Base-by-base conservation (phyloP, 1,284 basidiomycete species). In the Moesziomyces globuligerus region DNA sequence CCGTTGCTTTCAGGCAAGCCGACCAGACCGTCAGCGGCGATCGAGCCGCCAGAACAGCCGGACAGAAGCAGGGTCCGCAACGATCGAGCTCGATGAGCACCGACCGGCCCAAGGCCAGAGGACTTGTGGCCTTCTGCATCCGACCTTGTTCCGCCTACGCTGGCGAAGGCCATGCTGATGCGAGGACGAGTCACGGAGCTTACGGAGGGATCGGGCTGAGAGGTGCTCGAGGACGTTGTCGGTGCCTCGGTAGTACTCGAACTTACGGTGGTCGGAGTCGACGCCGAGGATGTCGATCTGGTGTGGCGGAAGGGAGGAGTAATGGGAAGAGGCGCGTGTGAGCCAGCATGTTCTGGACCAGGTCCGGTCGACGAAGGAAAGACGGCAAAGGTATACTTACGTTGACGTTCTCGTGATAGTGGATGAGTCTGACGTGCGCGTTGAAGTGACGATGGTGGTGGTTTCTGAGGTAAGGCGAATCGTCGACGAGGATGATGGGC, bases 261-360 rank as follows among this genome's bases (percentile, higher is more conserved):
- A 66, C 61, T 71, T 71, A 66, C 61, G 32, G 46, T 71, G 25
- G 48, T 60, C 61, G 65, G 56, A 8, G 59, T 51, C 24, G 47
- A 42, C 32, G 56, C 48, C 29, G 60, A 49, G 4, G 48, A 26
- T 17, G 41, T 25, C 39, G 53, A 42, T 21, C 53, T 55, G 29
- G 42, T 20, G 17, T 15, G 11, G 15, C 23, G n/a, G 20, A 13
- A 6, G 38, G 24, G 2, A 34, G 9, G 15, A 24, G 29, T 11
- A 32, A 9, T 34, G 25, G 23, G 13, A 21, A 11, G 17, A 7
- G 37, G 5, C 13, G 7, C 17, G 11, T n/a, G 41, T 54, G 42
- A 54, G 43, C 15, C 11, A 0, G 15, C 6, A 10, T 28, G 29
- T 17, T 41, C 24, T 26, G 21, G 7, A 10, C 11, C 29, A 32